Conservation (phyloP, 306 rosid genomes). For the Pterocarpus santalinus region DNA sequence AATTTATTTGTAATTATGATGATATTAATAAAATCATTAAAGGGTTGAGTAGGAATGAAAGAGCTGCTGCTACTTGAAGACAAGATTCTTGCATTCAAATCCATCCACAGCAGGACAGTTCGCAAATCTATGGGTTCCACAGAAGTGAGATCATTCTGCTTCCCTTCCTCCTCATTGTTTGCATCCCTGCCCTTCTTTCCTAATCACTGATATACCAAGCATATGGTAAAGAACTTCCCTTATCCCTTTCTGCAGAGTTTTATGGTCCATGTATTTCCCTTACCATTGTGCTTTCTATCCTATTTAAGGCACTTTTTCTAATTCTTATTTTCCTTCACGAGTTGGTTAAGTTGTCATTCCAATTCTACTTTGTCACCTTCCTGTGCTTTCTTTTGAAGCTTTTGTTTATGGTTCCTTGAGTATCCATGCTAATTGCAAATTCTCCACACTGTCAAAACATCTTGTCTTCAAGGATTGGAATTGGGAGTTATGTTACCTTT, state of each 20-base stretch:
- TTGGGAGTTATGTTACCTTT: not conserved
- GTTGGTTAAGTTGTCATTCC: not conserved
- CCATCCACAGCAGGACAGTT: not conserved
- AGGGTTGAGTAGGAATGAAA: not conserved
- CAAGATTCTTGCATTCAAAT: not conserved
- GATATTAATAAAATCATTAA: slow-evolving; percentile 5
- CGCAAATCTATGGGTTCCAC: slow-evolving; percentile 15
- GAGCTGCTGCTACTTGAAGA: not conserved
- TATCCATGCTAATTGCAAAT: not conserved
- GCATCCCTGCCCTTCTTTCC: slow-evolving; percentile 22
- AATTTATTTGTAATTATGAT: not conserved
- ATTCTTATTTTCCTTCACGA: not conserved
- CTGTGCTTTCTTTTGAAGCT: not conserved
- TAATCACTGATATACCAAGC: slow-evolving; percentile 1
- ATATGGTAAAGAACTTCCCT: not conserved
- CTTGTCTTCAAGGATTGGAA: not conserved
- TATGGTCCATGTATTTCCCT: not conserved
- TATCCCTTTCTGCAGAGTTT: not conserved
- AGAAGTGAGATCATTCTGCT: not conserved
- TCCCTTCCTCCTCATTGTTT: slow-evolving; percentile 6
- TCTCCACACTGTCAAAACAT: not conserved
- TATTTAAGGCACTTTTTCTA: not conserved
- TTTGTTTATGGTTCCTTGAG: slow-evolving; percentile 3
- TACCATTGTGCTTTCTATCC: not conserved
- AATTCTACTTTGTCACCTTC: not conserved